These are phyloP conservation scores for Arthrinium phaeospermum DNA, from an alignment of 2,329 filamentous ascomycete genomes.

Conservation along the genomic window DNA sequence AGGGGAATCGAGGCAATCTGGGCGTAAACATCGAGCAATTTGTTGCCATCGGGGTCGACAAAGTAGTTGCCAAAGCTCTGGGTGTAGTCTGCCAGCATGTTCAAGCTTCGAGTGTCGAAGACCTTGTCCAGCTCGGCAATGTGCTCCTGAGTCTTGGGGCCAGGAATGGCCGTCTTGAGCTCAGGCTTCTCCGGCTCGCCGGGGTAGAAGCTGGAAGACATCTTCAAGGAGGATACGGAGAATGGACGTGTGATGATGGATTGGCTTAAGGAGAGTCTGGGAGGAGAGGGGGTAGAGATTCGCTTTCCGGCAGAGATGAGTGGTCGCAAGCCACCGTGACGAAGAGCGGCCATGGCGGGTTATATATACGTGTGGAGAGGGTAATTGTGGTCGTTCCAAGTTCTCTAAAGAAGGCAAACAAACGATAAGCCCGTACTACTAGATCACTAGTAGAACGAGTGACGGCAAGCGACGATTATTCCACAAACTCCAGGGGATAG, in stretches of 20 bases:
- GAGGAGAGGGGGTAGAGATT: slow-evolving; percentile 23
- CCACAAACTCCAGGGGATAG: too few species aligned
- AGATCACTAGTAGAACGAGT: not conserved
- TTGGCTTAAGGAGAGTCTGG: slow-evolving; percentile 22
- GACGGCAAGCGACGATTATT: not conserved
- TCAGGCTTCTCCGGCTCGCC: slow-evolving; percentile 59
- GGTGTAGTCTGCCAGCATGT: slow-evolving; percentile 80
- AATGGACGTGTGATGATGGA: slow-evolving; percentile 28
- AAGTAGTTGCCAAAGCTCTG: slow-evolving; percentile 83
- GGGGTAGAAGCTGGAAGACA: slow-evolving; percentile 36
- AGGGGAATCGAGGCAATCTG: slow-evolving; percentile 93
- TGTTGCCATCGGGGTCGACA: slow-evolving; percentile 73
- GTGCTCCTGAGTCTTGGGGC: slow-evolving; percentile 73
- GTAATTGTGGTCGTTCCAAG: slow-evolving; percentile 2
- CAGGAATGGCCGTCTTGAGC: slow-evolving; percentile 71
- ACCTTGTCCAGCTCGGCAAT: slow-evolving; percentile 76
- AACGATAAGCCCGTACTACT: slow-evolving; percentile 3
- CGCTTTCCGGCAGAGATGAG: slow-evolving; percentile 30
- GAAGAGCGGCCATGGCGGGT: slow-evolving; percentile 36
- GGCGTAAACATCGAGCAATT: slow-evolving; percentile 81
- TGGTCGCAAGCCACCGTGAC: slow-evolving; percentile 35
- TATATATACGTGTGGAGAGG: slow-evolving; percentile 2
- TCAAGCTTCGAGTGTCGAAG: slow-evolving; percentile 85
- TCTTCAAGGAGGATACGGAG: slow-evolving; percentile 31
- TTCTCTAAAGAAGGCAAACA: not conserved